phyloP scores from a whole-genome alignment of 2,329 filamentous ascomycete species.

The Alternaria arbusti region DNA sequence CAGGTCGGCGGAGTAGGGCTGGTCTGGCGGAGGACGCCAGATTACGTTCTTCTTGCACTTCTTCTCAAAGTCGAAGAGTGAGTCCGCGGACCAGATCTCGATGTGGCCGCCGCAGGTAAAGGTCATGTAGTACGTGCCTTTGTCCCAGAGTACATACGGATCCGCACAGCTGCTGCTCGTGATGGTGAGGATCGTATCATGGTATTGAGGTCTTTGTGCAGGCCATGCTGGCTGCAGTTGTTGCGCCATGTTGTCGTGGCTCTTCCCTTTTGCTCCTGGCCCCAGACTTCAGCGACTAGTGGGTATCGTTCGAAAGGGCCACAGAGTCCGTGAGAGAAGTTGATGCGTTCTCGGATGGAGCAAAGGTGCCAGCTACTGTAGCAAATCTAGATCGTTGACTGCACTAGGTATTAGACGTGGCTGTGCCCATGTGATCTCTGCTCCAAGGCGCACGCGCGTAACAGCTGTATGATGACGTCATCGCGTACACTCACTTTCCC shows the following conservation, averaged over 20 bases:
- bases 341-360: not conserved
- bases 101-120: conserved; percentile 55
- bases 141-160: conserved; percentile 53
- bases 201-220: conserved; percentile 34
- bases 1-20: conserved; percentile 54
- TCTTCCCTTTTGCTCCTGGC: not conserved
- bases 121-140: conserved; percentile 55
- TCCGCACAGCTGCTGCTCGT: conserved; percentile 52
- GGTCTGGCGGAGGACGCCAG: conserved; percentile 53
- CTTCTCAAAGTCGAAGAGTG: conserved; percentile 50
- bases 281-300: not conserved
- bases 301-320: too few species aligned
- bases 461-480: conserved; percentile 22
- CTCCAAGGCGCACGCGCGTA: conserved; percentile 12
- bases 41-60: conserved; percentile 48
- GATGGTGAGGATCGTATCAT: conserved; percentile 51
- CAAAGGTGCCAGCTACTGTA: not conserved
- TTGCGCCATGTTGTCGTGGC: conserved; percentile 1
- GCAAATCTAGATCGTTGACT: not conserved
- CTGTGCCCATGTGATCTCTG: conserved; percentile 8
- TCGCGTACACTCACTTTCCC: not conserved
- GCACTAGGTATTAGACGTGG: not conserved
- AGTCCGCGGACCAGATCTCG: conserved; percentile 53
- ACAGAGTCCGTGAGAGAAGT: too few species aligned
- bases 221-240: conserved; percentile 11